These are phyloP conservation scores for Trichoderma gamsii DNA, from an alignment of 495 filamentous ascomycete species.

Conservation along the genomic window DNA sequence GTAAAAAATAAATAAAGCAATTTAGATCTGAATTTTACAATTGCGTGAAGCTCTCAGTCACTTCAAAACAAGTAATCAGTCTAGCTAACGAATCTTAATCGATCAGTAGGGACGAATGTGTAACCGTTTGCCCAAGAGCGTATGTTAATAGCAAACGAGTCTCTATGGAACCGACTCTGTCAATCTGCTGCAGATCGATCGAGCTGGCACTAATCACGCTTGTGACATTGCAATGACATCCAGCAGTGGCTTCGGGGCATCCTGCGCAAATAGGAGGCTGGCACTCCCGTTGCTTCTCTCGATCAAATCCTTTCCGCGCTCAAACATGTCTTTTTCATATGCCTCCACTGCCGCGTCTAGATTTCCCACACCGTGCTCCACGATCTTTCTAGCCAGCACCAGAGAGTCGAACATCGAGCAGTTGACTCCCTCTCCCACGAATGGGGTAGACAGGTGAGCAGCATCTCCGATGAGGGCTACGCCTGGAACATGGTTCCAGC, in stretches of 20 bases:
- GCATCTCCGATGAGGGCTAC: constrained; percentile 55
- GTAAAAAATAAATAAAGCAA: too few species aligned
- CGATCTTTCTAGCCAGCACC: constrained; percentile 20
- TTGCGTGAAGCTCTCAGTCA: too few species aligned
- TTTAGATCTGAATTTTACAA: too few species aligned
- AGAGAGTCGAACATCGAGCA: constrained; percentile 28
- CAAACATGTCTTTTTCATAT: constrained; percentile 27
- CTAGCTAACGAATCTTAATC: too few species aligned
- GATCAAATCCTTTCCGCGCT: constrained; percentile 21
- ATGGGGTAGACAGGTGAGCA: constrained; percentile 39
- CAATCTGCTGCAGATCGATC: neutral
- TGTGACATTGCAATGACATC: neutral
- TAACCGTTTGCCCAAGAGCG: too few species aligned
- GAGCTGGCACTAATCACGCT: neutral
- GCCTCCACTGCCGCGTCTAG: constrained; percentile 21
- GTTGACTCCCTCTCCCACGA: constrained; percentile 32
- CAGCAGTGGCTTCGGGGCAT: neutral
- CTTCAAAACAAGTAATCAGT: too few species aligned
- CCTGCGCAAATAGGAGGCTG: neutral
- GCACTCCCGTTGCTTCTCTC: constrained; percentile 17
- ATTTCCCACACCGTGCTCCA: constrained; percentile 21
- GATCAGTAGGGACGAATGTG: too few species aligned
- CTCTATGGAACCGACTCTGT: too few species aligned
- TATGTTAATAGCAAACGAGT: too few species aligned
- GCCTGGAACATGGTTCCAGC: constrained; percentile 27